These are phyloP conservation scores for Fusarium veterinarium DNA, from an alignment of 2,329 filamentous ascomycete genomes.

Conservation along the genomic window DNA sequence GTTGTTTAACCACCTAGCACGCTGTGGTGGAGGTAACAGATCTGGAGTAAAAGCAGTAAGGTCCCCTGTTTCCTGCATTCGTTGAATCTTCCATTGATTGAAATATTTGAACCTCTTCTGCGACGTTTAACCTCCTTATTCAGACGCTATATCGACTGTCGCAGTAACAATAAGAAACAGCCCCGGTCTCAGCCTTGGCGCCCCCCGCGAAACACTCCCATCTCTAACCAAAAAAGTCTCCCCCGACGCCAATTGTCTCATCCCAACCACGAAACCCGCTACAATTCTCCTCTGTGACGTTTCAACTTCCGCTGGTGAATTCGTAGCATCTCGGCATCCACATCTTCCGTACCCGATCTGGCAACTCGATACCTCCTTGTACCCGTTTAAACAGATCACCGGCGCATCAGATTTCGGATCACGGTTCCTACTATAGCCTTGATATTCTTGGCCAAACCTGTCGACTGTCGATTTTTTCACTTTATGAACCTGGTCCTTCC, in stretches of 20 bases:
- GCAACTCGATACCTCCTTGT: constrained; percentile 28
- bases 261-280: constrained; percentile 25
- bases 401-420: constrained; percentile 35
- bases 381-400: constrained; percentile 16
- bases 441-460: constrained; percentile 3
- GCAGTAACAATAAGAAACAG: constrained; percentile 16
- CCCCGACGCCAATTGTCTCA: constrained; percentile 45
- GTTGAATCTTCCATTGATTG: neutral
- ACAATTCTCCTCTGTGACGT: constrained; percentile 39
- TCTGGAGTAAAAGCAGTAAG: constrained; percentile 24
- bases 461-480: neutral
- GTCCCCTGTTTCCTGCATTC: constrained; percentile 21
- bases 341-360: constrained; percentile 29
- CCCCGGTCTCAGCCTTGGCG: constrained; percentile 12
- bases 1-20: neutral
- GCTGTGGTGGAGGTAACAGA: neutral
- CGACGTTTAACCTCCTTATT: constrained; percentile 30
- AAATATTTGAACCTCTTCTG: constrained; percentile 10
- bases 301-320: constrained; percentile 39
- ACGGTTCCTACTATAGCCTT: constrained; percentile 20
- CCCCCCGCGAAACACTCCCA: constrained; percentile 40
- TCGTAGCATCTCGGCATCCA: constrained; percentile 30
- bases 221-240: constrained; percentile 6
- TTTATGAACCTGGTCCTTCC: constrained; percentile 40
- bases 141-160: constrained; percentile 17